Base-by-base conservation (phyloP, 1,284 basidiomycete species). In the Leccinum variabile region DNA sequence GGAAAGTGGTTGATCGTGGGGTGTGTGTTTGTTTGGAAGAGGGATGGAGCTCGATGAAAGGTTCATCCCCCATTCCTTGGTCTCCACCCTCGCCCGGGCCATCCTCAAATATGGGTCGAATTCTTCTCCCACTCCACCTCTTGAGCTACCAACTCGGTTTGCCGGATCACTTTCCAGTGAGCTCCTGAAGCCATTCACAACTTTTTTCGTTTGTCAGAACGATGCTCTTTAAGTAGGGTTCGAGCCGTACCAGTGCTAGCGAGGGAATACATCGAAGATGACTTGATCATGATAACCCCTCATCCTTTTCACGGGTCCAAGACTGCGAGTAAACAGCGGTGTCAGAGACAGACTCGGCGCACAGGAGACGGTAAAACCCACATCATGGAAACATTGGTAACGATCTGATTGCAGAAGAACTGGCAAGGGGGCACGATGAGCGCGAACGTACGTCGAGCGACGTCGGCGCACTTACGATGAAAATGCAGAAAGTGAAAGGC, bases 401-500 rank as follows among this genome's bases (percentile, higher is more conserved):
- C 70, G 57, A 71, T 81, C 84, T 77, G 75, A 82, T 86, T 55
- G 83, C 79, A 90, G 84, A 52, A 93, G 80, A 76, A 92, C 87
- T 1, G 89, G 9, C 4, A 49, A 30, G 87, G 1, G 82, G 87
- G 80, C 74, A 9, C 35, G 41, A 41, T 65, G 52, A 67, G 61
- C 41, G 22, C 4, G 28, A 11, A 10, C 11, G 8, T 53, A n/a
- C 9, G 7, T 6, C 3, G 41, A 2, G 8, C 3, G 30, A 54
- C 1, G 4, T 1, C 35, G 57, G 41, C 49, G 64, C 33, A 78
- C 87, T 74, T 69, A 92, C 90, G 65, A 92, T 76, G 3, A 88
- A 86, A 3, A 94, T 83, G 62, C 89, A 90, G 68, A 91, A 86
- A 32, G 92, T 80, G 74, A 93, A 86, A 0, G 92, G 91, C 0